Conservation (phyloP, 139 green algal species). For the Tetradesmus lagerheimii region DNA sequence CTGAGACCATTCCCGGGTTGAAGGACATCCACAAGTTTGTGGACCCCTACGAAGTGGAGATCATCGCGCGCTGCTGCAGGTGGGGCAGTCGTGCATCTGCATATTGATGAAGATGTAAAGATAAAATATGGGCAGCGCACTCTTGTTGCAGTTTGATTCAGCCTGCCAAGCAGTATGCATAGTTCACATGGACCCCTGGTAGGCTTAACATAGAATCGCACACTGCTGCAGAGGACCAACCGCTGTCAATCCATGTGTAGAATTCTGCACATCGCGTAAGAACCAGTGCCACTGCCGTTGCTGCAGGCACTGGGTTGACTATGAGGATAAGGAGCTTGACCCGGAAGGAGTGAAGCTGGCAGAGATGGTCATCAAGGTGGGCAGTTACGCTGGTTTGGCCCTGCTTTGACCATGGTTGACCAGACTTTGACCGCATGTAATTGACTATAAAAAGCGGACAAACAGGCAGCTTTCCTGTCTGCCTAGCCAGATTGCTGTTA, state of each 20-base stretch:
- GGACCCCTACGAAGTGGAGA: slow-evolving; percentile 61
- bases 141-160: too few species aligned
- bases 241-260: too few species aligned
- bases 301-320: slow-evolving; percentile 54
- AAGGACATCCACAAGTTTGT: slow-evolving; percentile 61
- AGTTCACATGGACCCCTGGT: too few species aligned
- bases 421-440: not conserved
- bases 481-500: too few species aligned
- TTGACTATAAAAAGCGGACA: too few species aligned
- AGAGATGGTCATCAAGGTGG: slow-evolving; percentile 58
- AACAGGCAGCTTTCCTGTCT: too few species aligned
- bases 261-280: too few species aligned
- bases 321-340: slow-evolving; percentile 59
- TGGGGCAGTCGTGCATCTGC: not conserved
- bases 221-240: too few species aligned
- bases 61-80: slow-evolving; percentile 52
- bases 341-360: slow-evolving; percentile 50
- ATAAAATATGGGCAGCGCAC: too few species aligned
- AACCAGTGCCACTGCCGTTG: not conserved
- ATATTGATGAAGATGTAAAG: not conserved
- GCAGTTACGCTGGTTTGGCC: not conserved
- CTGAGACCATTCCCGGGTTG: not conserved
- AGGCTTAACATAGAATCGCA: too few species aligned
- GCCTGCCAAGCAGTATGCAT: too few species aligned
- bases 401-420: not conserved